Conservation (phyloP, 352 stramenopile species). For the Halophytophthora polymorphica region DNA sequence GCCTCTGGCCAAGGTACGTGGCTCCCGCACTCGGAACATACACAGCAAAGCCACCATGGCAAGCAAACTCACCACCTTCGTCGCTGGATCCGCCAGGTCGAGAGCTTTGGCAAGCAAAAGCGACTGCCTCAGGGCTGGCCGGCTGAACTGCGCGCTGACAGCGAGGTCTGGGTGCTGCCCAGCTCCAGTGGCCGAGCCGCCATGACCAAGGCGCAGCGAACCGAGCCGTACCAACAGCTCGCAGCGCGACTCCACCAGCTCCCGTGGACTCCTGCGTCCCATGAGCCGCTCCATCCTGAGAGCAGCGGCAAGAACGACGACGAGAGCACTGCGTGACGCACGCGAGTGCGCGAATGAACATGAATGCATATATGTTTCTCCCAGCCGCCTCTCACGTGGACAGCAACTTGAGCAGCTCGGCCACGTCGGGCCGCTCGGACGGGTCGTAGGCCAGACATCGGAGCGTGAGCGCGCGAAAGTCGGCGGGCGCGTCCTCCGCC, state of each 20-base stretch:
- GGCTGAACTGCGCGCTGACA: conserved; percentile 43
- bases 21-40: background rate
- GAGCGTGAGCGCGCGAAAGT: conserved; percentile 36
- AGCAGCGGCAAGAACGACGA: conserved; percentile 27
- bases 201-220: conserved; percentile 74
- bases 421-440: conserved; percentile 35
- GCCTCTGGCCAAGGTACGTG: conserved; percentile 49
- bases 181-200: conserved; percentile 80
- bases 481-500: conserved; percentile 37
- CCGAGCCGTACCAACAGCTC: conserved; percentile 66
- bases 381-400: too few species aligned
- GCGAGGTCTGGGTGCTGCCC: conserved; percentile 81
- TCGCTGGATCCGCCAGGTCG: conserved; percentile 22
- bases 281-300: conserved; percentile 28
- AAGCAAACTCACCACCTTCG: too few species aligned
- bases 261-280: conserved; percentile 37
- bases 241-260: conserved; percentile 55
- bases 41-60: background rate
- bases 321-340: conserved; percentile 24
- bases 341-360: background rate
- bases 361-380: conserved; percentile 8
- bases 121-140: conserved; percentile 70
- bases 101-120: conserved; percentile 54
- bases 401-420: conserved; percentile 37
- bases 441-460: conserved; percentile 53